Evolutionary conservation across 2,329 filamentous ascomycete genomes (phyloP).

Genomic region (Keithomyces neogunnii): DNA sequence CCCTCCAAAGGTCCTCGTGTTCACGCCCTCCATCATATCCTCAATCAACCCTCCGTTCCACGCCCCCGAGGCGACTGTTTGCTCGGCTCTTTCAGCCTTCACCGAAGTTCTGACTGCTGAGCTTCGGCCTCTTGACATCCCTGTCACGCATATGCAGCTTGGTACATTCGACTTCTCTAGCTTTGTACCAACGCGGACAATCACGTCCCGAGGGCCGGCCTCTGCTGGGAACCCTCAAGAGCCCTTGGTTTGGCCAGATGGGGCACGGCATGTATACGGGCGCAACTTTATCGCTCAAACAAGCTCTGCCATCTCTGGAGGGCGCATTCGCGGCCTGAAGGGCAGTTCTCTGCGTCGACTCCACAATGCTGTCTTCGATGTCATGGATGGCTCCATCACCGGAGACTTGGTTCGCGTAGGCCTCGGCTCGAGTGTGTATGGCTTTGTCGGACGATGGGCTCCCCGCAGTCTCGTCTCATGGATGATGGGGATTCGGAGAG

Average conservation of each 20-base stretch:
- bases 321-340: conserved; percentile 49
- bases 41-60: conserved; percentile 73
- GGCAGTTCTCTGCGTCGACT: conserved; percentile 70
- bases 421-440: conserved; percentile 75
- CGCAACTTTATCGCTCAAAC: conserved; percentile 51
- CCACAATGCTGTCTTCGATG: conserved; percentile 84
- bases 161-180: conserved; percentile 81
- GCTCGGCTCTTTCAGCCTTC: conserved; percentile 79
- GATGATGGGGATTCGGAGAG: conserved; percentile 77
- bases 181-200: conserved; percentile 41
- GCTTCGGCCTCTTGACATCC: conserved; percentile 64
- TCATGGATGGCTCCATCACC: conserved; percentile 59
- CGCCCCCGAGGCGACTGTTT: conserved; percentile 78
- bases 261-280: conserved; percentile 51
- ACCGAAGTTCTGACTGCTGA: conserved; percentile 73
- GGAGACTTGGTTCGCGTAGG: conserved; percentile 67
- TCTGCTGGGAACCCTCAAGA: conserved; percentile 36
- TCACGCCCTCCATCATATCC: conserved; percentile 74
- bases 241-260: conserved; percentile 54
- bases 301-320: conserved; percentile 45
- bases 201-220: conserved; percentile 27
- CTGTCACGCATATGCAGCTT: conserved; percentile 80
- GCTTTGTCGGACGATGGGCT: conserved; percentile 73
- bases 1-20: conserved; percentile 62
- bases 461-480: conserved; percentile 74